Percentiles rank a stretch among this genome's conserved stretches.
These are phyloP conservation scores for Tylopilus sp. DNA, from an alignment of 768 basidiomycete genomes.

Conservation along the genomic window DNA sequence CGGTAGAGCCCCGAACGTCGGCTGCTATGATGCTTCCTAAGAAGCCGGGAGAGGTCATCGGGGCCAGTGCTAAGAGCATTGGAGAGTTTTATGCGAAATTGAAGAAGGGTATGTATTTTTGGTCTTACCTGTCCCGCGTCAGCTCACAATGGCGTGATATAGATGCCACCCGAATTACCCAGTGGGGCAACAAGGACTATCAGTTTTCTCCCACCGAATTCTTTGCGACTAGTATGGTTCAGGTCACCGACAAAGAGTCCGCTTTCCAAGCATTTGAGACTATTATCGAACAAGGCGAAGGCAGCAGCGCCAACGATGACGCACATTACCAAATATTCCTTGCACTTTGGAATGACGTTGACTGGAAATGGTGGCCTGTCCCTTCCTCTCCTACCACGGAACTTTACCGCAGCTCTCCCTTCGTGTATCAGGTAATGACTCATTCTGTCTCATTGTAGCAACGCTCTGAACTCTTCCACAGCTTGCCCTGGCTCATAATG, in stretches of 20 bases:
- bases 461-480: not conserved
- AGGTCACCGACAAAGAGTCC: not conserved
- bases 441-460: not conserved
- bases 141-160: not conserved
- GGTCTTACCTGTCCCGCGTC: too few species aligned
- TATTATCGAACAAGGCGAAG: not conserved
- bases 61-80: not conserved
- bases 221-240: not conserved
- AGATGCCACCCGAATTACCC: not conserved
- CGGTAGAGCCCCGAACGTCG: too few species aligned
- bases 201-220: not conserved
- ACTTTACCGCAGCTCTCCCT: not conserved
- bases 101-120: not conserved
- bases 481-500: not conserved
- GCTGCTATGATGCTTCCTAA: too few species aligned
- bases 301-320: not conserved
- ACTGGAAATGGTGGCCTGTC: not conserved
- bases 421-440: not conserved
- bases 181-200: not conserved
- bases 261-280: not conserved
- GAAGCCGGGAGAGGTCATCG: not conserved
- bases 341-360: not conserved
- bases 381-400: not conserved
- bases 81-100: not conserved
- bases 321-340: not conserved